These are phyloP conservation scores for Fusarium concolor DNA, from an alignment of 2,329 filamentous ascomycete species.

Conservation along the genomic window DNA sequence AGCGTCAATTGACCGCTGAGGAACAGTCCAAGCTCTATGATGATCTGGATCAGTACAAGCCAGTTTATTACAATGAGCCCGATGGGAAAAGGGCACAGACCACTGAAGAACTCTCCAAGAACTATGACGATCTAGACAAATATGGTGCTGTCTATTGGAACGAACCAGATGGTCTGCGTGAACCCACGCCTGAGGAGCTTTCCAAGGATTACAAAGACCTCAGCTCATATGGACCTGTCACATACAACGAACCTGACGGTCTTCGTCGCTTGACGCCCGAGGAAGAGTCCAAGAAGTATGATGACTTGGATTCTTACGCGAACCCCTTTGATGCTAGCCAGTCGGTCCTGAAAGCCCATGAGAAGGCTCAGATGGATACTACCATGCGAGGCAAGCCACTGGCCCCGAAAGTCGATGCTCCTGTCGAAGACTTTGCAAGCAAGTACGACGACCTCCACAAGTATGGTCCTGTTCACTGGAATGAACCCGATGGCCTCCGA, in stretches of 20 bases:
- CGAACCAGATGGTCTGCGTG: slow-evolving; percentile 48
- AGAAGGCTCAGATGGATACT: slow-evolving; percentile 46
- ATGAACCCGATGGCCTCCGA: slow-evolving; percentile 55
- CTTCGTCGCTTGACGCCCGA: slow-evolving; percentile 46
- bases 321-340: slow-evolving; percentile 51
- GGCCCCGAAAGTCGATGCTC: slow-evolving; percentile 50
- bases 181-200: slow-evolving; percentile 49
- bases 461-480: slow-evolving; percentile 54
- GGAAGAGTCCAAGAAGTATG: slow-evolving; percentile 48
- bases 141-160: slow-evolving; percentile 50
- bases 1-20: slow-evolving; percentile 47
- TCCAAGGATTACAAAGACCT: slow-evolving; percentile 57
- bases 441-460: slow-evolving; percentile 58
- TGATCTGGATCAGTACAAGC: slow-evolving; percentile 55
- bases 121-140: slow-evolving; percentile 52
- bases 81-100: slow-evolving; percentile 47
- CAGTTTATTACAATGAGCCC: slow-evolving; percentile 52
- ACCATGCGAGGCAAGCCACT: slow-evolving; percentile 53
- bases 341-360: slow-evolving; percentile 45
- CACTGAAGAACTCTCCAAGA: slow-evolving; percentile 51
- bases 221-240: slow-evolving; percentile 52
- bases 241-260: slow-evolving; percentile 49
- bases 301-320: slow-evolving; percentile 54
- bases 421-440: slow-evolving; percentile 43
- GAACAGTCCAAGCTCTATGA: slow-evolving; percentile 54